These are phyloP conservation scores for Neofusicoccum ribis DNA, from an alignment of 2,329 filamentous ascomycete species.

Conservation along the genomic window DNA sequence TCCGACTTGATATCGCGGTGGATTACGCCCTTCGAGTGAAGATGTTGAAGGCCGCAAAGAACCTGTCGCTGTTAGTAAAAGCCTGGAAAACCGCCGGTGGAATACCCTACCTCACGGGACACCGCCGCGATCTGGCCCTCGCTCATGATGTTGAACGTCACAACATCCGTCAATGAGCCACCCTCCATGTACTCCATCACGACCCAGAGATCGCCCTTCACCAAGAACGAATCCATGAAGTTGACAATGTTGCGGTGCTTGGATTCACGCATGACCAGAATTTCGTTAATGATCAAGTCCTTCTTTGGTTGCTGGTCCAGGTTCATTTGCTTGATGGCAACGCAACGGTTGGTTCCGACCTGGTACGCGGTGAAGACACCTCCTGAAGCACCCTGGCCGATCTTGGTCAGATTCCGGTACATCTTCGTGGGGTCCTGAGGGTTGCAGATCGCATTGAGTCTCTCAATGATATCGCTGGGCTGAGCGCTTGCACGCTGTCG, in stretches of 20 bases:
- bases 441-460: slow-evolving; percentile 85
- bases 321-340: slow-evolving; percentile 99
- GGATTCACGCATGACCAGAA: slow-evolving; percentile 98
- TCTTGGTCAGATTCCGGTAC: slow-evolving; percentile 87
- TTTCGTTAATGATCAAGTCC: slow-evolving; percentile 98
- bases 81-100: slow-evolving; percentile 39
- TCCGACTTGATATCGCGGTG: slow-evolving; percentile 99
- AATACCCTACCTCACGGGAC: slow-evolving; percentile 65
- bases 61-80: slow-evolving; percentile 22
- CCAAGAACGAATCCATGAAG: slow-evolving; percentile 95
- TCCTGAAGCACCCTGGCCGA: slow-evolving; percentile 94
- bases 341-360: slow-evolving; percentile 77
- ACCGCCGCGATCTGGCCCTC: slow-evolving; percentile 96
- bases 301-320: slow-evolving; percentile 98
- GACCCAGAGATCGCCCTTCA: slow-evolving; percentile 90
- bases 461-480: slow-evolving; percentile 76
- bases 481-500: slow-evolving; percentile 68
- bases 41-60: slow-evolving; percentile 75
- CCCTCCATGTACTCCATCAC: slow-evolving; percentile 99
- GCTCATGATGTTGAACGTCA: slow-evolving; percentile 99
- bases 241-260: slow-evolving; percentile 99
- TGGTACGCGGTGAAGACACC: slow-evolving; percentile 94
- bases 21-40: slow-evolving; percentile 97
- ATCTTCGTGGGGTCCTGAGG: slow-evolving; percentile 85
- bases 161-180: slow-evolving; percentile 94